These are phyloP conservation scores for Striga hermonthica DNA, from an alignment of 305 asterid genomes.

Conservation along the genomic window DNA sequence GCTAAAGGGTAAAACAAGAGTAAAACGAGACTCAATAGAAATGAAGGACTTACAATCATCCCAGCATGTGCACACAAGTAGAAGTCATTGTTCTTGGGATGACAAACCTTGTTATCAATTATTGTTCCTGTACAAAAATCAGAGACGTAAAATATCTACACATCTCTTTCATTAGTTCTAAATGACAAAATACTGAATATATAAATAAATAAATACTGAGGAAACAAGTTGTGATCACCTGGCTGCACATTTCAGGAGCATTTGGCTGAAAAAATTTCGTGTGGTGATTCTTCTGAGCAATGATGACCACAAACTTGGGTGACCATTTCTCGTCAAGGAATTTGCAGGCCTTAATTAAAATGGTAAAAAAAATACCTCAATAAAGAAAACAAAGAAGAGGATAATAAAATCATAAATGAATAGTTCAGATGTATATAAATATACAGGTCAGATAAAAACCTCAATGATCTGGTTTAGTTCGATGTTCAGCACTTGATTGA, in stretches of 20 bases:
- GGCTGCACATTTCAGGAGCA: constrained; percentile 82
- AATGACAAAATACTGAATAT: neutral
- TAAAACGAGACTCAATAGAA: neutral
- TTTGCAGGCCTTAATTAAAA: constrained; percentile 64
- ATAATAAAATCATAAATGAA: neutral
- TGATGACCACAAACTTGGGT: constrained; percentile 75
- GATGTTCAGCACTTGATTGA: constrained; percentile 77
- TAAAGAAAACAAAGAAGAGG: neutral
- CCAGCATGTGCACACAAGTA: constrained; percentile 93
- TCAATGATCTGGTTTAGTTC: constrained; percentile 81
- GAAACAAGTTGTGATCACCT: constrained; percentile 38
- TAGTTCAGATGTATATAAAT: neutral
- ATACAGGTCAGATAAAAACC: constrained; percentile 40
- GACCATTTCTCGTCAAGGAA: constrained; percentile 68
- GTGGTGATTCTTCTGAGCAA: constrained; percentile 91
- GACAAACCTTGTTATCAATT: constrained; percentile 78
- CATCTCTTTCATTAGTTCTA: neutral
- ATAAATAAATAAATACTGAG: neutral
- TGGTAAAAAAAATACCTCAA: neutral
- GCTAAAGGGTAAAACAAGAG: neutral
- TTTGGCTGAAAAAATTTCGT: constrained; percentile 76
- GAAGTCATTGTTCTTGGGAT: constrained; percentile 85
- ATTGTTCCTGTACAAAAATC: constrained; percentile 63
- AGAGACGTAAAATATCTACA: constrained; percentile 2
- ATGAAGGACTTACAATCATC: constrained; percentile 55